phyloP scores from a whole-genome alignment of 352 stramenopile species.

The Globisporangium emineosum region DNA sequence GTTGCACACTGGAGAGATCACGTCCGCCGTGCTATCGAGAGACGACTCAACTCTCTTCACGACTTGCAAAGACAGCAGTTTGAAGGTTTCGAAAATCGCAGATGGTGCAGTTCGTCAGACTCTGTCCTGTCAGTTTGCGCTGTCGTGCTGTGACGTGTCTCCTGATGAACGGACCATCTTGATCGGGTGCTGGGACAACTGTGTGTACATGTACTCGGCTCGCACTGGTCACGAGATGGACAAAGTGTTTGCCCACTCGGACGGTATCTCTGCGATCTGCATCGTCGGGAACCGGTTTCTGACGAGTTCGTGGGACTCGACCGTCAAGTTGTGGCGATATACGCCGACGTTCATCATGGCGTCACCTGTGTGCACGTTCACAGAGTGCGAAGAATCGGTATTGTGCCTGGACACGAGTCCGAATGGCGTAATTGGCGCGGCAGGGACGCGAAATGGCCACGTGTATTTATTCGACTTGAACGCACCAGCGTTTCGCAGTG shows the following conservation, averaged over 20 bases:
- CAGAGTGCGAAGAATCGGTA: constrained; percentile 61
- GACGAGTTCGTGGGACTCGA: constrained; percentile 79
- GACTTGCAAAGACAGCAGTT: constrained; percentile 62
- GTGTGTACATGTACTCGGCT: constrained; percentile 72
- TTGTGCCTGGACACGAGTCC: constrained; percentile 64
- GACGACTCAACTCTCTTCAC: constrained; percentile 52
- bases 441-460: constrained; percentile 50
- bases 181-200: constrained; percentile 71
- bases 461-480: constrained; percentile 53
- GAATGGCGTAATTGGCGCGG: constrained; percentile 44
- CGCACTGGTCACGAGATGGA: constrained; percentile 53
- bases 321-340: constrained; percentile 73
- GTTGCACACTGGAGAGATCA: constrained; percentile 64
- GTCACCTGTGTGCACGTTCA: constrained; percentile 50
- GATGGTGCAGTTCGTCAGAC: constrained; percentile 29
- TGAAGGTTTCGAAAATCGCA: constrained; percentile 46
- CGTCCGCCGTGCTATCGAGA: constrained; percentile 52
- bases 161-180: constrained; percentile 59
- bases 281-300: constrained; percentile 55
- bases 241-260: constrained; percentile 57
- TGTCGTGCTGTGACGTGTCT: constrained; percentile 74
- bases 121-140: constrained; percentile 29
- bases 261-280: constrained; percentile 69
- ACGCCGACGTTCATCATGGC: constrained; percentile 47
- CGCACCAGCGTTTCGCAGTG: constrained; percentile 22